phyloP scores from a whole-genome alignment of 2,329 filamentous ascomycete genomes.

The Penicillium sp. region DNA sequence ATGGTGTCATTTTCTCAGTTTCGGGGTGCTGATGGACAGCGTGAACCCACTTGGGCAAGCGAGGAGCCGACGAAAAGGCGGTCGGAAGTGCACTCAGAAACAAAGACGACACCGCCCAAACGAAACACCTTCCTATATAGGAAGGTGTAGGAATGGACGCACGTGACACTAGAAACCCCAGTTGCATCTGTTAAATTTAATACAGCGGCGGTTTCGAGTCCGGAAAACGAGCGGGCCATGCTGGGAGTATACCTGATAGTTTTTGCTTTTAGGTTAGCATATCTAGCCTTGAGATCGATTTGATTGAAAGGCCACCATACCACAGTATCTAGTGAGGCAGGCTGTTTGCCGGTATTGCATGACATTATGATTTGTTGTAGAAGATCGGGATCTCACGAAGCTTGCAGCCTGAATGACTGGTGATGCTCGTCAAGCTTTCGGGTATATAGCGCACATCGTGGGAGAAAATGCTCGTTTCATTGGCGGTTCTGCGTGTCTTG shows the following conservation, averaged over 20 bases:
- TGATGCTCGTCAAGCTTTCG: no score
- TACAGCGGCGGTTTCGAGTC: background rate
- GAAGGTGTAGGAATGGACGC: background rate
- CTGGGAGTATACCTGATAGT: background rate
- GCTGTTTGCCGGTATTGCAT: background rate
- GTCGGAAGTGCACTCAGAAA: background rate
- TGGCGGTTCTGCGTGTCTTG: background rate
- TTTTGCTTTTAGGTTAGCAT: background rate
- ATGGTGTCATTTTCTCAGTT: no score
- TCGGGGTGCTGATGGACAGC: no score
- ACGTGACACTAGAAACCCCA: background rate
- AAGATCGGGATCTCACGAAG: no score
- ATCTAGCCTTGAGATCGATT: background rate
- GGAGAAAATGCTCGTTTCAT: background rate
- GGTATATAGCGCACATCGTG: background rate
- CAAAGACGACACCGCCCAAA: background rate
- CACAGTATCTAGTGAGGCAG: no score
- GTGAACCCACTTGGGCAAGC: no score
- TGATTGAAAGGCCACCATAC: background rate
- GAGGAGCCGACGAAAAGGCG: no score
- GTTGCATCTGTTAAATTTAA: background rate
- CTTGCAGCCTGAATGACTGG: no score
- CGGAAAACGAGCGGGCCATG: background rate
- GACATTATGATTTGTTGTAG: rapidly evolving
- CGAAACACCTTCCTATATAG: background rate